Base-by-base conservation (phyloP, 1,284 basidiomycete species). In the Ustilago crameri region DNA sequence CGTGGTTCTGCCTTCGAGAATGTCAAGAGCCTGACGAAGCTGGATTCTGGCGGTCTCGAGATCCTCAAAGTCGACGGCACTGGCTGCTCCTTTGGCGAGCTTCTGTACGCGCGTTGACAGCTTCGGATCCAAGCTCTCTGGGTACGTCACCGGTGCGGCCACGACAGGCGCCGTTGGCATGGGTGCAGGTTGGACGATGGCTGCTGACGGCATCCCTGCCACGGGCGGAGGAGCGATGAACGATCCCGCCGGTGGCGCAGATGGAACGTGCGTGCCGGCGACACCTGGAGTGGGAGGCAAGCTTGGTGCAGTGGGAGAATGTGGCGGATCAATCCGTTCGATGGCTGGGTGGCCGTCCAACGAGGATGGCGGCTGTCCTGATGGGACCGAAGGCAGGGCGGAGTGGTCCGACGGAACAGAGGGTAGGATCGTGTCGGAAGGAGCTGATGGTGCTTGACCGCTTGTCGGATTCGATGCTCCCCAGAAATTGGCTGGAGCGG, bases 61-160 rank as follows among this genome's bases (percentile, higher is more conserved):
- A 57, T 82, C 81, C 17, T 82, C 81, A 49, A 79, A 82, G 52
- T 82, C 81, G n/a, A 82, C 63, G 1, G 81, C 79, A 45, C 77
- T 80, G 0, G 73, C 69, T 0, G 80, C 80, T 37, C 70, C 79
- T 38, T 75, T 79, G 15, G 79, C 78, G 9, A 79, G 51, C 54
- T 81, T 80, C 38, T 82, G 80, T 1, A 75, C 76, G 10, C 65
- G 53, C 9, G 66, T 46, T 17, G 72, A 64, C 12, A 71, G 61
- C 14, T 54, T 57, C 9, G 69, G n/a, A 17, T 65, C 50, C 14
- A 78, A 57, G 2, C 24, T 44, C 2, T 93, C 93, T 1, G 91
- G 90, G 5, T 86, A 94, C 77, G 38, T 38, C 8, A 46, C 30
- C 17, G 53, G 32, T 42, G 24, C 27, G 0, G 50, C 34, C 9